phyloP scores from a whole-genome alignment of 805 yeast genomes.

The Vanderwaltozyma polyspora region DNA sequence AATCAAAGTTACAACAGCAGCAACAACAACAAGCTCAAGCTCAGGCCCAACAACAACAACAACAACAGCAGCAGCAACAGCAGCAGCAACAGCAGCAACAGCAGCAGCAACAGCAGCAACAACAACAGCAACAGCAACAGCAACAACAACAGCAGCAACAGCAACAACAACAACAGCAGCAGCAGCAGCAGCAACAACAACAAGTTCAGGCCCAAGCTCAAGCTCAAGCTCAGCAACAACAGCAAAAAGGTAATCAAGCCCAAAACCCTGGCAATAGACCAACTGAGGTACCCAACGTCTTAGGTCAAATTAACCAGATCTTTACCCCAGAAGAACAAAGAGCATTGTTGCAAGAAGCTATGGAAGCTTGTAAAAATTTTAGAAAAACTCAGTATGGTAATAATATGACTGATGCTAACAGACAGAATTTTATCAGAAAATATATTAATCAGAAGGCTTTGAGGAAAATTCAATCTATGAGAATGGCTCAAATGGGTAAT shows the following conservation, averaged over 20 bases:
- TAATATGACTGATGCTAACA: slow-evolving; percentile 20
- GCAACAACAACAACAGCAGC: slow-evolving; percentile 16
- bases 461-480: slow-evolving; percentile 24
- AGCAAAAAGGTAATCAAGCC: slow-evolving; percentile 12
- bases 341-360: slow-evolving; percentile 26
- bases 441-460: slow-evolving; percentile 28
- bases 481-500: slow-evolving; percentile 16
- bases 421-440: slow-evolving; percentile 26
- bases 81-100: slow-evolving; percentile 4
- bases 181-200: slow-evolving; percentile 4
- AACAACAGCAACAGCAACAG: slow-evolving; percentile 12
- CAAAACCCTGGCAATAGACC: slow-evolving; percentile 20
- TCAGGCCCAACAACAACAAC: slow-evolving; percentile 16
- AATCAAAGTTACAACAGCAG: slow-evolving; percentile 32
- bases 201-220: slow-evolving; percentile 7
- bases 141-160: slow-evolving; percentile 19
- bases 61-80: slow-evolving; percentile 14
- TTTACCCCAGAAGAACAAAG: slow-evolving; percentile 29
- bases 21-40: slow-evolving; percentile 20
- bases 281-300: slow-evolving; percentile 24
- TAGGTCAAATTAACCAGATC: slow-evolving; percentile 26
- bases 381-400: slow-evolving; percentile 25
- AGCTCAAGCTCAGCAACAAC: slow-evolving; percentile 7
- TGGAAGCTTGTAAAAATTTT: slow-evolving; percentile 27
- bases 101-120: slow-evolving; percentile 4